Conservation (phyloP, 148 eudicot species). For the Rhododendron williamsianum region DNA sequence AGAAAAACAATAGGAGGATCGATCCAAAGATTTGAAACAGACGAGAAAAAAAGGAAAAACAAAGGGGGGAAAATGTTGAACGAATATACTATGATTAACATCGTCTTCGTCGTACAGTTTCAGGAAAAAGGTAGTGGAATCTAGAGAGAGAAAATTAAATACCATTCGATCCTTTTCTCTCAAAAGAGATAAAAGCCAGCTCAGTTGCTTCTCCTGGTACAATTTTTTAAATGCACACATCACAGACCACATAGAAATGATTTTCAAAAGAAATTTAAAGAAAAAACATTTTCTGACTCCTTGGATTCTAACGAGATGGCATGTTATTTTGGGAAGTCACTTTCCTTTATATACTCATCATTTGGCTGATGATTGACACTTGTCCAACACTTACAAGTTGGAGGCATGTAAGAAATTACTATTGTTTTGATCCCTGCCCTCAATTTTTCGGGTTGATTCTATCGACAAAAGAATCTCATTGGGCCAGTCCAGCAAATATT, state of each 20-base stretch:
- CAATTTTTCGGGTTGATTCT: not conserved
- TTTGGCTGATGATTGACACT: conserved; percentile 20
- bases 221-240: not conserved
- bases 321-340: not conserved
- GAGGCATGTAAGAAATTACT: not conserved
- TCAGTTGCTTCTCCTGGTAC: not conserved
- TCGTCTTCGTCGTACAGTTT: not conserved
- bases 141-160: not conserved
- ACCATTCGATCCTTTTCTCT: not conserved
- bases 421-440: not conserved
- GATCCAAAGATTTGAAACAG: not conserved
- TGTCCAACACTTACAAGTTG: conserved; percentile 1
- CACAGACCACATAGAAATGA: not conserved
- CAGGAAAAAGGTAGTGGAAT: not conserved
- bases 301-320: not conserved
- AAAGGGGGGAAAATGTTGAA: not conserved
- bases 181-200: not conserved
- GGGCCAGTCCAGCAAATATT: not conserved
- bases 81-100: not conserved
- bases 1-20: not conserved
- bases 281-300: not conserved
- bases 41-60: not conserved
- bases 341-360: not conserved
- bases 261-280: not conserved
- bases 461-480: not conserved